A percentile compares a stretch with the other conserved stretches of the same genome.
These are phyloP conservation scores for Cytospora schulzeri DNA, from an alignment of 2,329 filamentous ascomycete genomes.

Conservation along the genomic window DNA sequence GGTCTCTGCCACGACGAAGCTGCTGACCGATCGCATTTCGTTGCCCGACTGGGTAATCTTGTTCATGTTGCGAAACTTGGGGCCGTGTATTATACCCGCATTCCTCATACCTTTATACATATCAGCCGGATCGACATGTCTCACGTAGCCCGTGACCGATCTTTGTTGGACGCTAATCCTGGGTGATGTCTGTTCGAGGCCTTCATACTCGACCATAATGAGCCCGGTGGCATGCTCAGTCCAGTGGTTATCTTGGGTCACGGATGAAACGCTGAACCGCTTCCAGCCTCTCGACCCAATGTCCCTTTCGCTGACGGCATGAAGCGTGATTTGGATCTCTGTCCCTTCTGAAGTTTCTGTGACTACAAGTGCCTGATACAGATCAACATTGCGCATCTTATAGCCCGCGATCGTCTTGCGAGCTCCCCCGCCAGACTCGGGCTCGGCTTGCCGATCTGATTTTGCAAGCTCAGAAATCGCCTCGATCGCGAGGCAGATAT, in stretches of 20 bases:
- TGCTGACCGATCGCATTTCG: slow-evolving; percentile 10
- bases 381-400: slow-evolving; percentile 16
- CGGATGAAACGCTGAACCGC: slow-evolving; percentile 8
- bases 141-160: background rate
- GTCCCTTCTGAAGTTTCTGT: background rate
- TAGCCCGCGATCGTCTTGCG: slow-evolving; percentile 26
- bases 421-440: slow-evolving; percentile 21
- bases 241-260: slow-evolving; percentile 3
- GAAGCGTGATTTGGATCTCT: slow-evolving; percentile 9
- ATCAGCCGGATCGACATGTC: slow-evolving; percentile 27
- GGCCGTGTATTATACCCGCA: slow-evolving; percentile 29
- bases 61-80: slow-evolving; percentile 30
- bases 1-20: background rate
- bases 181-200: background rate
- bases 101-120: slow-evolving; percentile 27
- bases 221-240: slow-evolving; percentile 35
- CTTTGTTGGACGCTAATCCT: background rate
- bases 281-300: background rate
- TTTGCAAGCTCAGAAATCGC: background rate
- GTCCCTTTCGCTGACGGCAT: background rate
- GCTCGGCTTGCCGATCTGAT: background rate
- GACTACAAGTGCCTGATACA: background rate
- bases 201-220: slow-evolving; percentile 33
- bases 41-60: slow-evolving; percentile 5
- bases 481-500: slow-evolving; percentile 23